Evolutionary conservation across 73 alveolate species (phyloP).

Genomic region (Tetrahymena elliotti): DNA sequence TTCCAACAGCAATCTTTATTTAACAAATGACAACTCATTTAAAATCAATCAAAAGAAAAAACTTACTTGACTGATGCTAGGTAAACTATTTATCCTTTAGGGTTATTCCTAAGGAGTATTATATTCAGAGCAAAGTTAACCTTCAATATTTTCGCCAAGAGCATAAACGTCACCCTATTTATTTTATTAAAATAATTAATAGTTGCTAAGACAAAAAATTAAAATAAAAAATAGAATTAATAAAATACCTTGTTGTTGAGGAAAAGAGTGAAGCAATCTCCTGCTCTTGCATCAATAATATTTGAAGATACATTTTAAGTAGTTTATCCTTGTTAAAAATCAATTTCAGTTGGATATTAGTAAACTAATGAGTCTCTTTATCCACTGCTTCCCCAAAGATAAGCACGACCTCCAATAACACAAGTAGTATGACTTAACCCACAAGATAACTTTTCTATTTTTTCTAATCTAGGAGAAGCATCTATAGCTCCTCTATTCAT

Average conservation of each 20-base stretch:
- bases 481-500: not conserved
- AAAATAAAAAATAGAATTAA: no score
- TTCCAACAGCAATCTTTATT: conserved; percentile 55
- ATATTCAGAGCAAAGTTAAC: conserved; percentile 87
- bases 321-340: not conserved
- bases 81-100: conserved; percentile 11
- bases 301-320: not conserved
- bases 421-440: conserved; percentile 40
- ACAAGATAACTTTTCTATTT: conserved; percentile 29
- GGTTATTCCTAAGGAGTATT: conserved; percentile 34
- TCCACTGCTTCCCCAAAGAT: conserved; percentile 25
- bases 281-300: conserved; percentile 26
- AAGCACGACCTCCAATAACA: conserved; percentile 19
- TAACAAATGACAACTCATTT: not conserved
- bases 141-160: conserved; percentile 82
- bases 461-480: not conserved
- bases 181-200: no score
- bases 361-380: conserved; percentile 1
- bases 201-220: not conserved
- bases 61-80: conserved; percentile 38
- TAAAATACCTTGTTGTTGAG: not conserved
- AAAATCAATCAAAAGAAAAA: not conserved
- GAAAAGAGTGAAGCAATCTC: conserved; percentile 27
- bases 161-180: conserved; percentile 64
- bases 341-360: conserved; percentile 14